Base-by-base conservation (phyloP, 2,329 filamentous ascomycete species). In the Colletotrichum horii region DNA sequence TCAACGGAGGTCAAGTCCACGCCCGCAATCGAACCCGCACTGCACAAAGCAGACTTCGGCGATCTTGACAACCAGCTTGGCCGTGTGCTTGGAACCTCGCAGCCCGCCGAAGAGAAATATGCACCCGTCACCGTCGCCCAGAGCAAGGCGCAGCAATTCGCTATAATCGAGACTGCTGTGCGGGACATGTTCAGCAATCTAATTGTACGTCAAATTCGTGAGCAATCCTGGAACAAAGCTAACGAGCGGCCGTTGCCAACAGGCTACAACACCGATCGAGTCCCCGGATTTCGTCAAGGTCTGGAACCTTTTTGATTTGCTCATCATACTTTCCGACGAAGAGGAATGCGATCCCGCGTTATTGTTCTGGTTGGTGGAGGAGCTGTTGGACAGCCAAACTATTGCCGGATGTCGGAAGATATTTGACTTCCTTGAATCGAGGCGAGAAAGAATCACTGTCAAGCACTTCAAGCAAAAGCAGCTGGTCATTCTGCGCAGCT, bases 361-460 rank as follows among this genome's bases (percentile, higher is more conserved):
- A 11, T 89, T 97, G 9, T 96, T 98, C 81, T 96, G 95, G 91
- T 91, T 99, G 19, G 93, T 98, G 24, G 97, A 99, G 83, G 97
- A 98, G 84, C 91, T 99, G 2, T 90, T 99, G 30, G 97, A 99
- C 83, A 98, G 96, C 81, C 96, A 99, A 83, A 98, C 96, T 0
- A 98, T 98, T 56, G 91, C 95, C 28, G 96, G 95, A 36, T 99
- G 97, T 82, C 93, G 96, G 76, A 94, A 92, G 76, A 94, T 98
- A 16, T 98, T 99, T 82, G 96, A 98, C 82, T 99, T 96, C 80
- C 90, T 99, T 58, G 97, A 99, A 83, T 98, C 97, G 26, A 91
- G 97, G 75, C 92, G 97, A 81, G 96, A 98, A 83, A 91, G 94
- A 55, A 95, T 98, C 76, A 97, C 94, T 24, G 93, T 95, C 62